These are phyloP conservation scores for Golubevia sp. DNA, from an alignment of 1,284 basidiomycete species.

Conservation along the genomic window DNA sequence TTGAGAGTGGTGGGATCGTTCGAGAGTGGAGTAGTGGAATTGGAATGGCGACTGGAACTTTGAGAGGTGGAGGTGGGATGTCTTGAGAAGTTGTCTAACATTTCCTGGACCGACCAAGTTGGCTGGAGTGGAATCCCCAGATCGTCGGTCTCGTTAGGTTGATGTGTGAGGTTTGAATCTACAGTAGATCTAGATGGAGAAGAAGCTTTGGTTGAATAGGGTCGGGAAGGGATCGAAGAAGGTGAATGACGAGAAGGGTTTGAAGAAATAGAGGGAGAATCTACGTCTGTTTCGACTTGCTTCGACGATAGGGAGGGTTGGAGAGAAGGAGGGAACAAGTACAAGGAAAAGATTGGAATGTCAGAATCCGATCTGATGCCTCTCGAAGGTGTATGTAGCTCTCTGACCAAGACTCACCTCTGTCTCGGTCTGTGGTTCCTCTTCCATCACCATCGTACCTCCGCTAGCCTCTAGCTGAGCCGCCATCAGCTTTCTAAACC, in stretches of 20 bases:
- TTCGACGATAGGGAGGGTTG: not conserved
- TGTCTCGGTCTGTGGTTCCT: slow-evolving; percentile 9
- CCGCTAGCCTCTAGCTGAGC: slow-evolving; percentile 38
- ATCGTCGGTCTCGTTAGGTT: not conserved
- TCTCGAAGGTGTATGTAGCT: not conserved
- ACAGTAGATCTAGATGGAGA: too few relatives aligned
- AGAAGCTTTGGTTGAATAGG: slow-evolving; percentile 5
- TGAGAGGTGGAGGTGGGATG: slow-evolving; percentile 2
- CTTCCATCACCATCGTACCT: slow-evolving; percentile 1
- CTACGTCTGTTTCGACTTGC: not conserved
- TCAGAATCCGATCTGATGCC: not conserved
- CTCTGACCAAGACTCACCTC: not conserved
- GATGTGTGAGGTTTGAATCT: not conserved
- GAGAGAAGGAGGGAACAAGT: not conserved
- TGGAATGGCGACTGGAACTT: too few relatives aligned
- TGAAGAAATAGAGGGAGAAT: slow-evolving; percentile 30
- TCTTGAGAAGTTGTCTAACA: slow-evolving; percentile 2
- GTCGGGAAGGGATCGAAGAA: slow-evolving; percentile 69
- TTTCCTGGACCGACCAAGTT: slow-evolving; percentile 19
- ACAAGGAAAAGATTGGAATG: not conserved
- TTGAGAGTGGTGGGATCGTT: not conserved
- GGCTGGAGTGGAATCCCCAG: slow-evolving; percentile 1
- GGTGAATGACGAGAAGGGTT: slow-evolving; percentile 65
- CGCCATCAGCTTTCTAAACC: slow-evolving; percentile 50
- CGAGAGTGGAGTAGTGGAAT: too few relatives aligned